These are phyloP conservation scores for Zymoseptoria pseudotritici DNA, from an alignment of 2,329 filamentous ascomycete genomes.

Conservation along the genomic window DNA sequence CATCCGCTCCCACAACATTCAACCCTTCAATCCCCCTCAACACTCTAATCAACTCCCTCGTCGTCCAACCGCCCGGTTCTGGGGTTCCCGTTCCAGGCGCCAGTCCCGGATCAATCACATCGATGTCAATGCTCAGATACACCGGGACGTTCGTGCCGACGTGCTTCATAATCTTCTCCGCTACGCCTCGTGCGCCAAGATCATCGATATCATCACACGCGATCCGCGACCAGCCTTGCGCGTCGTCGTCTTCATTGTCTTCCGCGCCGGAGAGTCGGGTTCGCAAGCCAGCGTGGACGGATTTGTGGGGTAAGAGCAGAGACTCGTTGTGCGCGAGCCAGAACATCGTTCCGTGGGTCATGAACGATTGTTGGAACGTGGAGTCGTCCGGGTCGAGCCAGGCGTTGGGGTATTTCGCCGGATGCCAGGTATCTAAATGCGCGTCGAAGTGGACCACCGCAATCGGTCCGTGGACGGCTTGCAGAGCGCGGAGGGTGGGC, in stretches of 20 bases:
- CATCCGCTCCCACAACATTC: conserved; percentile 81
- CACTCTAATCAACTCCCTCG: conserved; percentile 76
- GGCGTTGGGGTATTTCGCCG: conserved; percentile 67
- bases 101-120: conserved; percentile 67
- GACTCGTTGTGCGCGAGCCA: conserved; percentile 79
- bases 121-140: conserved; percentile 74
- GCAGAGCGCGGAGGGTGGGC: conserved; percentile 43
- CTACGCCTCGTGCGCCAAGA: conserved; percentile 62
- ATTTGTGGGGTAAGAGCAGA: conserved; percentile 64
- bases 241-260: conserved; percentile 61
- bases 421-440: conserved; percentile 82
- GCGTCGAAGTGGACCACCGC: conserved; percentile 47
- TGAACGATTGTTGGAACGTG: conserved; percentile 58
- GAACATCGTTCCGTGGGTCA: conserved; percentile 89
- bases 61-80: conserved; percentile 87
- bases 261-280: conserved; percentile 64
- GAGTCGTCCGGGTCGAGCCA: conserved; percentile 52
- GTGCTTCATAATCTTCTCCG: conserved; percentile 60
- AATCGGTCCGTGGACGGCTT: conserved; percentile 38
- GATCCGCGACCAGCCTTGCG: conserved; percentile 73
- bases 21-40: conserved; percentile 72
- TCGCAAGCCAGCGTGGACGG: conserved; percentile 75
- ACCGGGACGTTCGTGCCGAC: conserved; percentile 71
- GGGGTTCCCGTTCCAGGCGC: conserved; percentile 67
- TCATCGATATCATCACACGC: conserved; percentile 84